Conservation (phyloP, 179 eudicot species). For the Sideroxylon spinosum region DNA sequence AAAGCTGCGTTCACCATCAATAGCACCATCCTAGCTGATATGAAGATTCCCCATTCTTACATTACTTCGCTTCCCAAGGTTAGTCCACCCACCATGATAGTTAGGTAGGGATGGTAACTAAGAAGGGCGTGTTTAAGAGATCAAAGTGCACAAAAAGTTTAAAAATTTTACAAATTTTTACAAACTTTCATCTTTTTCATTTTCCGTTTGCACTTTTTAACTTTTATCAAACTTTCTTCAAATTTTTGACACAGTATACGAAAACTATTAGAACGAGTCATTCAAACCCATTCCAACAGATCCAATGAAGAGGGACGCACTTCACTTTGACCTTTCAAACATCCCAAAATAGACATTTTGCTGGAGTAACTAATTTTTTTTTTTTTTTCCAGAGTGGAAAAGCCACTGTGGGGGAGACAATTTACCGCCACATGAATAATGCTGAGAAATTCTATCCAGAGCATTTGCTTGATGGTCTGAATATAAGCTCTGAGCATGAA, state of each 20-base stretch:
- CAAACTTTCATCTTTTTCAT: too few species aligned
- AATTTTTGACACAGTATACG: too few species aligned
- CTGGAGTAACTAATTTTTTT: background rate
- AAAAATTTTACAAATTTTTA: too few species aligned
- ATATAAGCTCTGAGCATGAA: conserved; percentile 77
- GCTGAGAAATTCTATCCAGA: conserved; percentile 72
- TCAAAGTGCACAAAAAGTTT: too few species aligned
- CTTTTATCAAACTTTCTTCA: too few species aligned
- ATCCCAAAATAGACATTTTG: background rate
- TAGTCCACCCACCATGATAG: background rate
- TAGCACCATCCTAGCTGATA: conserved; percentile 61
- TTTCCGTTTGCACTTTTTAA: too few species aligned
- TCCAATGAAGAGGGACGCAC: too few species aligned
- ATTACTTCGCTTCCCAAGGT: conserved; percentile 82
- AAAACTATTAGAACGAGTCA: too few species aligned
- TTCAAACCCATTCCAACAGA: too few species aligned
- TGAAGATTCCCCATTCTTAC: conserved; percentile 80
- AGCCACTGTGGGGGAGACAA: conserved; percentile 26
- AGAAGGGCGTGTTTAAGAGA: too few species aligned
- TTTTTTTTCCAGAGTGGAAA: conserved; percentile 56
- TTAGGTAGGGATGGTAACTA: too few species aligned
- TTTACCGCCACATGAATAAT: conserved; percentile 17
- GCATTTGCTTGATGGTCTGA: conserved; percentile 56
- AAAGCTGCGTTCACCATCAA: conserved; percentile 45
- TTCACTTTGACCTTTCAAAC: too few species aligned